A percentile compares a stretch with the other conserved stretches of the same genome.
phyloP scores from a whole-genome alignment of 768 basidiomycete species.

The Suillus tomentosus region DNA sequence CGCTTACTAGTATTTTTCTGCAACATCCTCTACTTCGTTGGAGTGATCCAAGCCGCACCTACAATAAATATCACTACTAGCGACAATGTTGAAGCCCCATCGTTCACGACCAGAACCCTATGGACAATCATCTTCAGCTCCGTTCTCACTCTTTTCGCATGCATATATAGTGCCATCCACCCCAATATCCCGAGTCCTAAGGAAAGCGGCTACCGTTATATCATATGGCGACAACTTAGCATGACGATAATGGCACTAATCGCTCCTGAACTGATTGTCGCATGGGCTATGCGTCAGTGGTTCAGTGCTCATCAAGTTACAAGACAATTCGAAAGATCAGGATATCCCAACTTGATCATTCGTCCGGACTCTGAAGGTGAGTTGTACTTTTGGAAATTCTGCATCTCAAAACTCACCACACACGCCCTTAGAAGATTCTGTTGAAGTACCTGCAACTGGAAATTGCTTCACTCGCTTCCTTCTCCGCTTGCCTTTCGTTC shows the following conservation, averaged over 20 bases:
- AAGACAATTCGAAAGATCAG: neutral
- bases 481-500: too few species aligned
- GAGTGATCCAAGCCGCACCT: neutral
- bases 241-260: neutral
- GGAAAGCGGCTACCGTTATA: neutral
- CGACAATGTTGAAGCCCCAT: neutral
- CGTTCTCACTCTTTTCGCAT: conserved; percentile 26
- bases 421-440: neutral
- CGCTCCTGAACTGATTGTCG: neutral
- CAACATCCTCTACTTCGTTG: conserved; percentile 1
- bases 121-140: conserved; percentile 17
- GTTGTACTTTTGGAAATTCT: neutral
- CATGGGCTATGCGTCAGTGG: conserved; percentile 23
- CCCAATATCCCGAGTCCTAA: conserved; percentile 25
- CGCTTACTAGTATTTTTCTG: conserved; percentile 14
- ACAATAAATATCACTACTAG: neutral
- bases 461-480: neutral
- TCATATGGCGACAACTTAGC: conserved; percentile 1
- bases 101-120: conserved; percentile 22
- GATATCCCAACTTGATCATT: neutral
- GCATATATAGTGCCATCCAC: conserved; percentile 29
- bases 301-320: conserved; percentile 11
- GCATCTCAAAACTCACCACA: neutral
- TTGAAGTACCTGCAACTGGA: neutral
- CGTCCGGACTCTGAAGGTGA: neutral